These are phyloP conservation scores for Leptographium lundbergii DNA, from an alignment of 2,329 filamentous ascomycete genomes.

Conservation along the genomic window DNA sequence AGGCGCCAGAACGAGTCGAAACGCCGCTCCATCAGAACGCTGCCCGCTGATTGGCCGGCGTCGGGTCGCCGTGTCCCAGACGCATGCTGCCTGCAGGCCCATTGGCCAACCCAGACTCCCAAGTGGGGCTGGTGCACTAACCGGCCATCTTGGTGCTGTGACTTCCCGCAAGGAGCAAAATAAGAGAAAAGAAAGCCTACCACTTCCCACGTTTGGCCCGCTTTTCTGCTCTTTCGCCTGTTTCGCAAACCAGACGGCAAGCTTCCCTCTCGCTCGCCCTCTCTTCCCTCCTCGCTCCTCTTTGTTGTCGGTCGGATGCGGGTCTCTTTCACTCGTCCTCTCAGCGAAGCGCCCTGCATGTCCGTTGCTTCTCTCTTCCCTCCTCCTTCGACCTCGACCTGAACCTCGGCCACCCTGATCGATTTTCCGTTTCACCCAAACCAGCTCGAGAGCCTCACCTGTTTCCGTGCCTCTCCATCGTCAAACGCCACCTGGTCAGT, in stretches of 20 bases:
- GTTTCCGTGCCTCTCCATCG: too few species aligned
- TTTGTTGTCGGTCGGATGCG: background rate
- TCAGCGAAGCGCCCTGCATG: background rate
- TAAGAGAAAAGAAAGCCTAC: background rate
- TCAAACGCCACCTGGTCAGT: background rate
- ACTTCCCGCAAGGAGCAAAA: background rate
- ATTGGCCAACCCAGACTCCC: background rate
- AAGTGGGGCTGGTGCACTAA: background rate
- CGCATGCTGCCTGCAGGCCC: background rate
- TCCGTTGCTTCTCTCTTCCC: background rate
- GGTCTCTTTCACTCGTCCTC: background rate
- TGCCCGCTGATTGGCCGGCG: conserved; percentile 6
- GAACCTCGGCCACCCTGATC: background rate
- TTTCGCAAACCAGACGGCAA: conserved; percentile 3
- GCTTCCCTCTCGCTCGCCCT: background rate
- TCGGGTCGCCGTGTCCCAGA: background rate
- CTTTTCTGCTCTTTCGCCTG: conserved; percentile 4
- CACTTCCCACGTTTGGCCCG: background rate
- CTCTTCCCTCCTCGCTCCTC: background rate
- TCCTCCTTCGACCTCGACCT: background rate
- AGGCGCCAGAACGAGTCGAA: conserved; percentile 13
- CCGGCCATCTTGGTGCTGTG: background rate
- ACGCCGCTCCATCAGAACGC: conserved; percentile 7
- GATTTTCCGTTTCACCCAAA: too few species aligned
- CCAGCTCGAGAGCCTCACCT: too few species aligned